phyloP scores from a whole-genome alignment of 345 rosid species.

The Linum lewisii region DNA sequence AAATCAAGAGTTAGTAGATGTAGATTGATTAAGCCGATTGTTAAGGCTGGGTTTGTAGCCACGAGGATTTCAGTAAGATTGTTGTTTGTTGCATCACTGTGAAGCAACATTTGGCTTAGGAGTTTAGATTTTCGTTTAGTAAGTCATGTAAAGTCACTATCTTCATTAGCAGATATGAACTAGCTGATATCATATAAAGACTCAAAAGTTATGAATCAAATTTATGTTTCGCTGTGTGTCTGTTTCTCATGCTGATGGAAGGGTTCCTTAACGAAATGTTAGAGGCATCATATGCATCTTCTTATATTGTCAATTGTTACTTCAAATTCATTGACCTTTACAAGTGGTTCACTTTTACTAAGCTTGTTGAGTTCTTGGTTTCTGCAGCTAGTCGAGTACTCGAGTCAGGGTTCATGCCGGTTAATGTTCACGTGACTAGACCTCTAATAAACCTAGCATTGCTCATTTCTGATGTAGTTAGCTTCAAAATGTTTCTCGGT shows the following conservation, averaged over 20 bases:
- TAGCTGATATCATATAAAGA: neutral
- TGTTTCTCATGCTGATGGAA: constrained; percentile 10
- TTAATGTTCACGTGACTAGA: constrained; percentile 23
- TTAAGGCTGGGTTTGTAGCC: constrained; percentile 90
- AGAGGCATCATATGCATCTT: constrained; percentile 17
- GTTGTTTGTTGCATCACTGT: constrained; percentile 7
- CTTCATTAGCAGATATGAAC: constrained; percentile 60
- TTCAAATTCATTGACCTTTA: neutral
- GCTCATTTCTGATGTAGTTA: no score
- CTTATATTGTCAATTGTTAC: no score
- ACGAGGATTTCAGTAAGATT: constrained; percentile 88
- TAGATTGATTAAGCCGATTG: constrained; percentile 55
- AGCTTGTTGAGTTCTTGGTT: constrained; percentile 4
- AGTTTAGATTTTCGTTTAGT: no score
- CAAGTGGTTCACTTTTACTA: constrained; percentile 18
- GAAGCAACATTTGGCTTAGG: neutral
- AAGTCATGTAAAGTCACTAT: no score
- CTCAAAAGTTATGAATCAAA: no score
- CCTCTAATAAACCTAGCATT: neutral
- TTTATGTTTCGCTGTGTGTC: neutral
- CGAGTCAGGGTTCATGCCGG: constrained; percentile 80
- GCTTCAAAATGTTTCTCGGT: constrained; percentile 1
- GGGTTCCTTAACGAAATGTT: constrained; percentile 42
- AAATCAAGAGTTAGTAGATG: constrained; percentile 89
- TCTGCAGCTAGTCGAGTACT: constrained; percentile 55